Percentiles rank a stretch among this genome's conserved stretches.
Conservation (phyloP, 257 asterid genomes). For the Handroanthus guayacan region DNA sequence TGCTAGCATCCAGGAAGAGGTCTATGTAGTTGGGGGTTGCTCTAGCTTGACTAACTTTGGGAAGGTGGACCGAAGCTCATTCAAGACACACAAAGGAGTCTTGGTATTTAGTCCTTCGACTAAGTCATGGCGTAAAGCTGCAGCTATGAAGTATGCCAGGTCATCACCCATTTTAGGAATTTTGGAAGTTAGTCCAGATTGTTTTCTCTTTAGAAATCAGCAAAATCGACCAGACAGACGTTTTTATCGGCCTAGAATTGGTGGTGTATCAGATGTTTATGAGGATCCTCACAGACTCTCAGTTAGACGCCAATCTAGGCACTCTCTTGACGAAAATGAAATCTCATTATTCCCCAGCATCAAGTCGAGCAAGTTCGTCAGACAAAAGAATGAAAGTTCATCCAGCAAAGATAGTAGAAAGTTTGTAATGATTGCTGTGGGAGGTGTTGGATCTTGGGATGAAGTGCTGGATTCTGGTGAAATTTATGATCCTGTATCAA, state of each 20-base stretch:
- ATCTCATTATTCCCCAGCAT: constrained; percentile 44
- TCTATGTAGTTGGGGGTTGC: constrained; percentile 87
- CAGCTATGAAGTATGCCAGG: constrained; percentile 83
- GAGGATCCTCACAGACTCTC: constrained; percentile 98
- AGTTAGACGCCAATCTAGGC: constrained; percentile 71
- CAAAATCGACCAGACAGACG: constrained; percentile 66
- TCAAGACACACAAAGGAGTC: constrained; percentile 90
- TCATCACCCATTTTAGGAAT: constrained; percentile 85
- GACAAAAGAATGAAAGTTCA: constrained; percentile 47
- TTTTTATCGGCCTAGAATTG: constrained; percentile 62
- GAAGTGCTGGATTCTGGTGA: constrained; percentile 86
- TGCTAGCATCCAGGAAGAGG: constrained; percentile 67
- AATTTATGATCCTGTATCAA: constrained; percentile 75
- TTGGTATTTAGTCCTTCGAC: constrained; percentile 71
- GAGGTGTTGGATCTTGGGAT: constrained; percentile 96
- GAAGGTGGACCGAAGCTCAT: constrained; percentile 80
- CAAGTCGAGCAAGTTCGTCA: constrained; percentile 48
- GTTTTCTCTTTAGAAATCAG: constrained; percentile 54
- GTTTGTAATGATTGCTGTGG: constrained; percentile 78
- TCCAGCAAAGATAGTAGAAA: constrained; percentile 51
- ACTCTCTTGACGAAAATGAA: constrained; percentile 73
- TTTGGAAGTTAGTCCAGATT: constrained; percentile 71
- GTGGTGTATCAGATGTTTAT: constrained; percentile 84
- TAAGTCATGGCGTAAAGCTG: constrained; percentile 81
- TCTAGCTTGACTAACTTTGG: constrained; percentile 94